Base-by-base conservation (phyloP, 2,329 filamentous ascomycete species). In the Penicillium brevicompactum region DNA sequence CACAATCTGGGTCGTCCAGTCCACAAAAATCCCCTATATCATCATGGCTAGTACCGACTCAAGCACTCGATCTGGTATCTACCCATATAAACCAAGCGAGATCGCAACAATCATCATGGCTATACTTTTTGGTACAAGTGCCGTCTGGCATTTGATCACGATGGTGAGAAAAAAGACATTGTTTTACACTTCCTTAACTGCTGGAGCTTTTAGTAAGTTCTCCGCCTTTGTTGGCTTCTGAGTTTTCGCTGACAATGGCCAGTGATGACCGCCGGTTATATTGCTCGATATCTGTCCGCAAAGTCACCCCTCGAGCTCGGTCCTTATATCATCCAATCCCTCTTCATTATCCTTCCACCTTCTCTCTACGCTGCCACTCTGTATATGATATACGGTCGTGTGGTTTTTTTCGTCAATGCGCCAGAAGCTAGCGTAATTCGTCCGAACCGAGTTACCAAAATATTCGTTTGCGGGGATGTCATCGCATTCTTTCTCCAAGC, bases 351-450 rank as follows among this genome's bases (percentile, higher is more conserved):
- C 9, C 68, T 82, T 9, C 78, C 77, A 1, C 79, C 79, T 0
- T 75, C 75, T 2, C 74, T 81, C 40, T 76, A 79, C 52, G 79
- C 78, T 6, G 80, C 79, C 10, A 74, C 75, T 0, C 77, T 80
- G 58, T 81, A 82, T 58, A 81, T 80, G 67, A 67, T 73, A 9
- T 75, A 81, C 45, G 76, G 73, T 38, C 73, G 79, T 13, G 74
- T 81, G 14, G 74, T 81, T 13, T 62, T 67, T 4, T 60, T 72
- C 38, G 65, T 75, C 4, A 65, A 77, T 5, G 74, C 68, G 27
- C 78, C 80, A 49, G 64, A 72, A 13, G 69, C 69, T 2, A 68
- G 77, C 3, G 70, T 78, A 69, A 75, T 80, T 49, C 72, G 72
- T 5, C 67, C 73, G 2, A 68, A 66, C 5, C 78, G 73, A 70